Percentiles rank a stretch among this genome's conserved stretches.
phyloP scores from a whole-genome alignment of 1,284 basidiomycete species.

The Athelia psychrophila region DNA sequence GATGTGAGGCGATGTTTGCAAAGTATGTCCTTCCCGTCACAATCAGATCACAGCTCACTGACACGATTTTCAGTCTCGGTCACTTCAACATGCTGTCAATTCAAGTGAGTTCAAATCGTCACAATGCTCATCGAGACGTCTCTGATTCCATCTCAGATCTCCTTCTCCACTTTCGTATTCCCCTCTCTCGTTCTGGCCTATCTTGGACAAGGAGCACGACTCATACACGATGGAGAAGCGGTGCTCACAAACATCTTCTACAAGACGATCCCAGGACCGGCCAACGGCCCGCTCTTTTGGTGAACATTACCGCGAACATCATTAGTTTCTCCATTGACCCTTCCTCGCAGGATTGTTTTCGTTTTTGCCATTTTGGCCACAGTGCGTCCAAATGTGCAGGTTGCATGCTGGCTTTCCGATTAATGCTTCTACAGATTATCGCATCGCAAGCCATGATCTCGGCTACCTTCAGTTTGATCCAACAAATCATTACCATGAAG shows the following conservation, averaged over 20 bases:
- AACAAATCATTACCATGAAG: constrained; percentile 62
- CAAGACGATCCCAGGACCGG: constrained; percentile 54
- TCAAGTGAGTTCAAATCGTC: constrained; percentile 27
- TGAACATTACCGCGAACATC: constrained; percentile 12
- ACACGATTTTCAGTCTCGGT: constrained; percentile 43
- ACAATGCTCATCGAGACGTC: background rate
- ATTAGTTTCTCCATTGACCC: background rate
- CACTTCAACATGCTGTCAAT: constrained; percentile 62
- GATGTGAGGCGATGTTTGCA: constrained; percentile 68
- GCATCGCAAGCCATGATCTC: constrained; percentile 71
- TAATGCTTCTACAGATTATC: too few species aligned
- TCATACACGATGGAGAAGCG: constrained; percentile 46
- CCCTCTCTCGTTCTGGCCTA: constrained; percentile 64
- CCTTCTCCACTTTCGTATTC: constrained; percentile 52
- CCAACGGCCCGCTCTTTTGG: constrained; percentile 56
- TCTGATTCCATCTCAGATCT: constrained; percentile 32
- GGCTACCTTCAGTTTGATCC: constrained; percentile 61
- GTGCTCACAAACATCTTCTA: constrained; percentile 62
- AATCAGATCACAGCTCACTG: background rate
- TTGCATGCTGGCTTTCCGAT: background rate
- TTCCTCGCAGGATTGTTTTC: constrained; percentile 49
- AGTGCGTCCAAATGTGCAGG: constrained; percentile 26
- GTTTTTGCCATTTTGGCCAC: constrained; percentile 62
- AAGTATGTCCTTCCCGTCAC: constrained; percentile 35
- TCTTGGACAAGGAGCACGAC: constrained; percentile 64